A percentile compares a stretch with the other conserved stretches of the same genome.
phyloP scores from a whole-genome alignment of 768 basidiomycete species.

The Termitomyces bulborhizus region DNA sequence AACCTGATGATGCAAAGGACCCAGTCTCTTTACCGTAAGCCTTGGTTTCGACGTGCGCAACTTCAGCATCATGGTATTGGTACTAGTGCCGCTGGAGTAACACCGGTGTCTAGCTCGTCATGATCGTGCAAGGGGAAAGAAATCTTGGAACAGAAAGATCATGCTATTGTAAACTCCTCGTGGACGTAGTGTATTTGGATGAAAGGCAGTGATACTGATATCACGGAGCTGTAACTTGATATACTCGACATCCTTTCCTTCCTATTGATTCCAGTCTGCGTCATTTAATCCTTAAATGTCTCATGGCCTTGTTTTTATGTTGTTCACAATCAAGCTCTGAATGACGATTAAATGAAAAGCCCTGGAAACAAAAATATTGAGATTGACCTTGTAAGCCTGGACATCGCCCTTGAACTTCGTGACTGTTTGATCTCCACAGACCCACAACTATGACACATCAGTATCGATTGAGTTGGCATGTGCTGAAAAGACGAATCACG shows the following conservation, averaged over 20 bases:
- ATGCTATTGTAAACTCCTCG: not conserved
- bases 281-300: not conserved
- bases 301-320: conserved; percentile 55
- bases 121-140: not conserved
- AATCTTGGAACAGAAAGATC: not conserved
- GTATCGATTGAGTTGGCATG: conserved; percentile 3
- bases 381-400: conserved; percentile 77
- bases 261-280: not conserved
- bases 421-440: conserved; percentile 81
- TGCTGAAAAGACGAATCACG: conserved; percentile 12
- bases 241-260: not conserved
- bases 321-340: conserved; percentile 71
- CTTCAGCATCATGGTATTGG: not conserved
- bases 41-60: not conserved
- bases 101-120: conserved; percentile 8
- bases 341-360: conserved; percentile 10
- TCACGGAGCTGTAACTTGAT: not conserved
- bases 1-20: conserved; percentile 15
- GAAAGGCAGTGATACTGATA: not conserved
- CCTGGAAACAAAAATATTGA: not conserved
- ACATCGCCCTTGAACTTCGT: conserved; percentile 87
- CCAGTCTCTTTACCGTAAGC: conserved; percentile 20
- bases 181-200: not conserved
- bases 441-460: conserved; percentile 65
- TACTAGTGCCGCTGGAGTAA: conserved; percentile 19